Evolutionary conservation across 805 yeast genomes (phyloP), one percentile per base, ranked within the genome.

Genomic region (Saturnispora silvae): DNA sequence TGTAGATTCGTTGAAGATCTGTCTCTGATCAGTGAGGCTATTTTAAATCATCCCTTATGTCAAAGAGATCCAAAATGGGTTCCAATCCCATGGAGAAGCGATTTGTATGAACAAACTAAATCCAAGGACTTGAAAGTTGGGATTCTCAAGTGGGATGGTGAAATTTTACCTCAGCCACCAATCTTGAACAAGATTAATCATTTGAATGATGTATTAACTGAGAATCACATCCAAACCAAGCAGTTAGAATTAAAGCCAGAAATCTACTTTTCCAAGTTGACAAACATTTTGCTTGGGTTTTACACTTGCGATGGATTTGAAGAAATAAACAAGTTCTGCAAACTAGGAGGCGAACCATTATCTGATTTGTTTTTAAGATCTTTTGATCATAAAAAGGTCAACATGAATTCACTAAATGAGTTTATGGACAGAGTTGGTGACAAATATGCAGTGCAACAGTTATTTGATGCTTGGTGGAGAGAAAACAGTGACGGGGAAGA

Each of bases 141-240:
- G 18, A 62, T 68, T 13, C 56, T 61, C 40, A 25, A 25, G 20
- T 65, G 64, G 52, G 77, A 75, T 48, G 58, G 60, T 6, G 46
- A 53, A 20, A 62, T 68, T 11, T 56, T 61, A 40, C 79, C 80
- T 10, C 69, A 69, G 22, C 80, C 81, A 1, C 78, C 80, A 8
- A 63, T 75, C 14, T 45, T 54, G 5, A 59, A 78, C 42, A 73
- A 66, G 9, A 28, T 73, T 28, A 49, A 60, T 20, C 47, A 51
- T 15, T 46, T 60, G 4, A 43, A 48, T 19, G 49, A 41, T 1
- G 36, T 36, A 5, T 41, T 65, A 19, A 41, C 37, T 16, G 17
- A 26, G 4, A 22, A 32, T 22, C 19, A 19, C 5, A 28, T 32
- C 13, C 19, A 32, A 20, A 29, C 17, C 16, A 10, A 22, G 11